These are phyloP conservation scores for Cyberlindnera veronae DNA, from an alignment of 805 yeast genomes.

Conservation along the genomic window DNA sequence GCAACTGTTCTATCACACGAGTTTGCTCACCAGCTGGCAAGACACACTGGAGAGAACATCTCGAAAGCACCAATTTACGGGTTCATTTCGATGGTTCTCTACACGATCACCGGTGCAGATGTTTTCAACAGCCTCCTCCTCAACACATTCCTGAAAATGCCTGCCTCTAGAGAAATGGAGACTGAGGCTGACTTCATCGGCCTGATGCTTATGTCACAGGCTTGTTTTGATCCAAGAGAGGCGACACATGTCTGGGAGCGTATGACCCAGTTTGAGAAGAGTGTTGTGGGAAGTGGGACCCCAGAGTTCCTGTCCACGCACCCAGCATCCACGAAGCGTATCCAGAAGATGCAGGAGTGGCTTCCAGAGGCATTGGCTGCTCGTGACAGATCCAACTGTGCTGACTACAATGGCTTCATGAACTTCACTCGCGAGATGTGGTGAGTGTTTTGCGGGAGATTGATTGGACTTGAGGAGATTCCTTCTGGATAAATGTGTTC, in stretches of 20 bases:
- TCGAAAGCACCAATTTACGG: slow-evolving; percentile 73
- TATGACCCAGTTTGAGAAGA: slow-evolving; percentile 56
- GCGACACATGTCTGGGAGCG: slow-evolving; percentile 80
- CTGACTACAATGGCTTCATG: slow-evolving; percentile 12
- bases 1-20: slow-evolving; percentile 97
- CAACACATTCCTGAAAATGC: slow-evolving; percentile 61
- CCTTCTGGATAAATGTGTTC: no score
- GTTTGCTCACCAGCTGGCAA: slow-evolving; percentile 88
- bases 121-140: slow-evolving; percentile 49
- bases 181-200: slow-evolving; percentile 96
- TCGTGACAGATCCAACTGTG: slow-evolving; percentile 16
- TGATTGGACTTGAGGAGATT: no score
- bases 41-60: slow-evolving; percentile 83
- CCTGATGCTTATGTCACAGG: slow-evolving; percentile 82
- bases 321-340: slow-evolving; percentile 77
- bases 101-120: slow-evolving; percentile 58
- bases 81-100: slow-evolving; percentile 47
- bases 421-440: slow-evolving; percentile 9
- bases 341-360: slow-evolving; percentile 66
- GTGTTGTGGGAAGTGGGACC: slow-evolving; percentile 25
- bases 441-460: neutral
- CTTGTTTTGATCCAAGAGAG: slow-evolving; percentile 78
- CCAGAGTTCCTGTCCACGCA: slow-evolving; percentile 82
- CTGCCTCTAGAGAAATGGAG: slow-evolving; percentile 91
- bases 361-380: slow-evolving; percentile 44